Base-by-base conservation (phyloP, 805 yeast species). In the Lipomyces sp. region DNA sequence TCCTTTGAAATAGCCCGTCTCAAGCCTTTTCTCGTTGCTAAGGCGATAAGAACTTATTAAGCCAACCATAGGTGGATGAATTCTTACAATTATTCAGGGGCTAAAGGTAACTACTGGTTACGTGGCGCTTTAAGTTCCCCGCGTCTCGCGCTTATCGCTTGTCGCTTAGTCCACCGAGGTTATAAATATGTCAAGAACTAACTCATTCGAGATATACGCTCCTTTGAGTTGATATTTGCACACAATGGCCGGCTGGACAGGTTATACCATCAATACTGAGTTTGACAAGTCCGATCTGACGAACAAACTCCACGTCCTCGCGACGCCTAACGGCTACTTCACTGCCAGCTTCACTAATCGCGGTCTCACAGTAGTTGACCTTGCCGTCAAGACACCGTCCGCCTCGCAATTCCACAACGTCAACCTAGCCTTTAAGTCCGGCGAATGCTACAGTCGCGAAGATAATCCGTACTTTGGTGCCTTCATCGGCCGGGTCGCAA, bases 401-500 rank as follows among this genome's bases (percentile, higher is more conserved):
- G 68, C 64, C 33, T 56, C 59, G 6, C 53, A 45, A 11, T 64
- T 58, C 59, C 61, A 45, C 24, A 64, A 69, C 58, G 65, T 69
- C 50, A 53, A 37, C 42, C 60, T 64, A 35, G 50, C 53, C 2
- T 64, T 65, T 58, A 29, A 29, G 33, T 30, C 64, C 15, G 60
- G 64, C 53, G 59, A 42, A 11, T 76, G 75, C 42, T 71, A 74
- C 65, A 73, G 73, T 63, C 71, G 72, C 30, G 67, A 74, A 24
- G 73, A 79, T 39, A 82, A 84, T 72, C 85, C 86, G 24, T 86
- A 79, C 73, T 81, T 87, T 64, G 90, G 90, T 48, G 85, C 90
- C 35, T 84, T 89, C 24, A 82, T 87, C 51, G 92, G 92, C 35
- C 80, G 91, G 56, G 83, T 80, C 66, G 90, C 90, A 62, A 88